Evolutionary conservation across 805 yeast species (phyloP), one percentile per base, ranked within the genome.

Genomic region (Cyberlindnera suaveolens): DNA sequence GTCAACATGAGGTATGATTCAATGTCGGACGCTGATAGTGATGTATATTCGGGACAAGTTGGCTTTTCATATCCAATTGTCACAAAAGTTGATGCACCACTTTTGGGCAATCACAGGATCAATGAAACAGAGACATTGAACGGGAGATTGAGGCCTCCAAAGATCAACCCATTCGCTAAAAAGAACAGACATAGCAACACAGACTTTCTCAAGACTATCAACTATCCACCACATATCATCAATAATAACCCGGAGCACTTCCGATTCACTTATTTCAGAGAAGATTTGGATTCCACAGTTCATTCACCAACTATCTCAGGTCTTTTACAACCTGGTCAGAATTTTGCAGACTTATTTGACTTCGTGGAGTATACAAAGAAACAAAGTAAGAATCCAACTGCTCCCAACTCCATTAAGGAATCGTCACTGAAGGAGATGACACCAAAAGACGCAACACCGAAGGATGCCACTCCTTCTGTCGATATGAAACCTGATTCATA

Each of bases 281-380:
- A 89, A 50, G 95, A 88, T 56, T 63, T 91, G 51, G 85, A 82
- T 14, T 79, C 88, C n/a, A 90, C 98, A 0, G 78, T 90, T 19
- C 97, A 90, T 62, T 79, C 96, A 0, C 88, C 96, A 2, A 82
- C 86, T 5, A 82, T 90, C 20, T 82, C 95, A 4, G 96, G 96
- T 0, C 67, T 90, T 18, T 58, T 84, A 31, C 82, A 78, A 53
- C 77, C 79, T 1, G 80, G 74, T 11, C 80, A 76, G 52, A 66
- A 72, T 3, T 82, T 82, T 58, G 74, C 71, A 5, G 85, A 82
- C 47, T 63, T 85, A 33, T 85, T 85, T 56, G 73, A 76, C n/a
- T 66, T 71, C 1, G 55, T 69, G 3, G 68, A 66, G 48, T 50
- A 54, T 42, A 38, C 53, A 33, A 49, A 45, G 40, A 27, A 40